Percentiles rank a stretch among this genome's conserved stretches.
Conservation (phyloP, 768 basidiomycete genomes). For the Phaeotremella skinneri region DNA sequence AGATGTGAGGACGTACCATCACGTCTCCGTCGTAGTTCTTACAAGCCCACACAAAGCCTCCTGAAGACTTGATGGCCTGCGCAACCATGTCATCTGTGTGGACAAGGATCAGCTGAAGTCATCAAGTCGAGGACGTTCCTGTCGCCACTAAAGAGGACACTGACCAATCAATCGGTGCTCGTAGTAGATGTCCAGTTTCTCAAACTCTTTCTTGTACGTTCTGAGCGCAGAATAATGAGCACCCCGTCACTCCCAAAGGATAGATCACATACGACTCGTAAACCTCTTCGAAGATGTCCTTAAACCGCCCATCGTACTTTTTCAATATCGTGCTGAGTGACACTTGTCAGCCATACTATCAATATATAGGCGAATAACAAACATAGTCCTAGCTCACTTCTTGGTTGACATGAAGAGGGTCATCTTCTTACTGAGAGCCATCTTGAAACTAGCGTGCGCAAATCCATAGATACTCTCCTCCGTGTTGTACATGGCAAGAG, state of each 20-base stretch:
- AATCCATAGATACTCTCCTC: slow-evolving; percentile 94
- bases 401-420: slow-evolving; percentile 91
- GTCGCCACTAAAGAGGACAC: slow-evolving; percentile 18
- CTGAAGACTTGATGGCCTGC: slow-evolving; percentile 91
- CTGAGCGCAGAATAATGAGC: slow-evolving; percentile 13
- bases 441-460: slow-evolving; percentile 97
- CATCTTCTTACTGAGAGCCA: slow-evolving; percentile 66
- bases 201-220: slow-evolving; percentile 52
- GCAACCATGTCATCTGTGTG: slow-evolving; percentile 80
- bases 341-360: slow-evolving; percentile 5
- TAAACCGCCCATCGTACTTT: slow-evolving; percentile 97
- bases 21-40: slow-evolving; percentile 73
- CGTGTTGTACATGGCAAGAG: slow-evolving; percentile 98
- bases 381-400: slow-evolving; percentile 61
- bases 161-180: slow-evolving; percentile 71
- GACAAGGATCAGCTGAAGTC: slow-evolving; percentile 6
- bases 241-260: neutral
- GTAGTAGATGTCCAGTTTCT: slow-evolving; percentile 54
- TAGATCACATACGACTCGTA: slow-evolving; percentile 61
- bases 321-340: slow-evolving; percentile 51
- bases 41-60: slow-evolving; percentile 78
- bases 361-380: neutral
- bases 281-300: slow-evolving; percentile 98
- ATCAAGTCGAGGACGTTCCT: neutral
- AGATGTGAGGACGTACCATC: slow-evolving; percentile 55